Evolutionary conservation across 441 rosid genomes (phyloP).

Genomic region (Erodium moschatum): DNA sequence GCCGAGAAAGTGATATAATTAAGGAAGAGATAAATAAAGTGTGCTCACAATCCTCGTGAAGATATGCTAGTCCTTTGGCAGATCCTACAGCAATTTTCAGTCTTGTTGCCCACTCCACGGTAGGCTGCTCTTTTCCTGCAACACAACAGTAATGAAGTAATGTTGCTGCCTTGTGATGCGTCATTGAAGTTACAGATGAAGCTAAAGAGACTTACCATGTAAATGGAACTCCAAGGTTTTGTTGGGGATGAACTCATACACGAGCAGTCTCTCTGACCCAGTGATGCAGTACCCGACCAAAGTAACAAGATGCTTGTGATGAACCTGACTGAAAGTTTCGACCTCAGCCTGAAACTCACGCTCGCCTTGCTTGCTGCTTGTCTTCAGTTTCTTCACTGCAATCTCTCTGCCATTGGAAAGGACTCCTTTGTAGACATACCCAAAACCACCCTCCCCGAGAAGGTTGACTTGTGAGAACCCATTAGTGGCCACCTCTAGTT

Average conservation of each 20-base stretch:
- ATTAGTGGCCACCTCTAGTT: slow-evolving; percentile 72
- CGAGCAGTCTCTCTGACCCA: slow-evolving; percentile 70
- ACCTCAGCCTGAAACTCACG: slow-evolving; percentile 95
- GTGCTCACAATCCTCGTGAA: slow-evolving; percentile 88
- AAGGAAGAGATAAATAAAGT: neutral
- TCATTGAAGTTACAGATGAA: too few relatives aligned
- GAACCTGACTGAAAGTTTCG: slow-evolving; percentile 88
- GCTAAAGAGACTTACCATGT: slow-evolving; percentile 38
- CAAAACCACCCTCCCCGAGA: slow-evolving; percentile 95
- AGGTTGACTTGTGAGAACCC: slow-evolving; percentile 88
- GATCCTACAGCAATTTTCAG: slow-evolving; percentile 85
- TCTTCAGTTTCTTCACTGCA: slow-evolving; percentile 79
- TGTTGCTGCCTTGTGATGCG: too few relatives aligned
- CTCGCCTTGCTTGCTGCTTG: slow-evolving; percentile 94
- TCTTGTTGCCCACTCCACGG: slow-evolving; percentile 77
- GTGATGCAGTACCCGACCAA: slow-evolving; percentile 85
- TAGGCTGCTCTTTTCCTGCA: slow-evolving; percentile 62
- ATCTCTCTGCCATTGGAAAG: slow-evolving; percentile 92
- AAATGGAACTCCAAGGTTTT: slow-evolving; percentile 83
- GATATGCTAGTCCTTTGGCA: slow-evolving; percentile 92
- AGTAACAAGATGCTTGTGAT: slow-evolving; percentile 90
- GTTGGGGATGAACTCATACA: slow-evolving; percentile 88
- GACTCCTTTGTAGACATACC: slow-evolving; percentile 84
- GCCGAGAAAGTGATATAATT: neutral
- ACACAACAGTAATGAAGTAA: too few relatives aligned